These are phyloP conservation scores for Gossypium raimondii DNA, from an alignment of 345 rosid species.

Conservation along the genomic window DNA sequence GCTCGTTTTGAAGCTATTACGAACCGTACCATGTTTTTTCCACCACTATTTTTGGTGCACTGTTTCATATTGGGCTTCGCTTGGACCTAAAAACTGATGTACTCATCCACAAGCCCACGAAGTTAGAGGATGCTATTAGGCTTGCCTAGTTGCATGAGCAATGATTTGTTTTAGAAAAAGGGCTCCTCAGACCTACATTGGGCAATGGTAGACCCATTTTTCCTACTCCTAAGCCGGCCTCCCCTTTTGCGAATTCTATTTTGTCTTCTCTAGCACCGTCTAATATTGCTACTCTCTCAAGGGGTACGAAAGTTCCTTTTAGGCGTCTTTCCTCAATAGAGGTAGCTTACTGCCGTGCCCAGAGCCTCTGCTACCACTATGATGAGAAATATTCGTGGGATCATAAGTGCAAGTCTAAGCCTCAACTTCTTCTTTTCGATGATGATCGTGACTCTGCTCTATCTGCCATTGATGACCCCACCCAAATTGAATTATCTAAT, in stretches of 20 bases:
- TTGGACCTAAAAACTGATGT: too few relatives aligned
- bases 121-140: neutral
- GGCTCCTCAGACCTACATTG: neutral
- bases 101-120: neutral
- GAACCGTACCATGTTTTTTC: neutral
- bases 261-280: too few relatives aligned
- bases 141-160: neutral
- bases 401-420: neutral
- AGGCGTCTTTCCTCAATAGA: too few relatives aligned
- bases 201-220: neutral
- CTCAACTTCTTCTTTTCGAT: neutral
- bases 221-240: neutral
- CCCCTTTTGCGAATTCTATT: too few relatives aligned
- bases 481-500: too few relatives aligned
- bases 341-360: too few relatives aligned
- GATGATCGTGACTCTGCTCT: neutral
- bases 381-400: neutral
- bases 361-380: neutral
- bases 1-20: neutral
- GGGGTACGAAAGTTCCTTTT: too few relatives aligned
- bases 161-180: neutral
- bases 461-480: neutral
- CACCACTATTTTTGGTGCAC: neutral
- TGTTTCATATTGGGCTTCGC: neutral
- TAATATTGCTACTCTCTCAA: too few relatives aligned